Conservation (phyloP, 257 asterid genomes). For the Euphrasia confusa region DNA sequence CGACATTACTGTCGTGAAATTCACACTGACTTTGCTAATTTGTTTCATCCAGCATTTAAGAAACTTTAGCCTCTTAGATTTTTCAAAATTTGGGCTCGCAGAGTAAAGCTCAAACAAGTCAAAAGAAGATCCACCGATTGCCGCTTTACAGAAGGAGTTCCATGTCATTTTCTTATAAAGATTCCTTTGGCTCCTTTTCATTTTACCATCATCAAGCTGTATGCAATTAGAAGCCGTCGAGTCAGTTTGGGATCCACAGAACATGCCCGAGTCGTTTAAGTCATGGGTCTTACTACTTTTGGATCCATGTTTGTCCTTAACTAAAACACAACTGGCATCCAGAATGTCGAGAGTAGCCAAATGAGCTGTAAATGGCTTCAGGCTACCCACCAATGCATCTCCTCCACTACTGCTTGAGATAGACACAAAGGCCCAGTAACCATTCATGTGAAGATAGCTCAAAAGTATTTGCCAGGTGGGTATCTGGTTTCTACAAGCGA, state of each 20-base stretch:
- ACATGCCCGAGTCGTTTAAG: constrained; percentile 29
- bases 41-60: constrained; percentile 93
- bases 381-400: constrained; percentile 39
- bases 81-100: constrained; percentile 34
- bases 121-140: constrained; percentile 51
- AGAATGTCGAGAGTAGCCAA: constrained; percentile 48
- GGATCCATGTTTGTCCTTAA: constrained; percentile 24
- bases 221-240: constrained; percentile 49
- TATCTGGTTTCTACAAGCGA: constrained; percentile 26
- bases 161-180: constrained; percentile 47
- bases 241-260: constrained; percentile 55
- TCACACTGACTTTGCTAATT: constrained; percentile 35
- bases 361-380: constrained; percentile 70
- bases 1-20: constrained; percentile 24
- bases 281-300: constrained; percentile 20
- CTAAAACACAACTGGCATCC: constrained; percentile 26
- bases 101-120: constrained; percentile 63
- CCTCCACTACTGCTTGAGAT: constrained; percentile 51
- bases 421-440: constrained; percentile 61
- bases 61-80: constrained; percentile 73
- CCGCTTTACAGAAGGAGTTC: constrained; percentile 70
- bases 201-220: constrained; percentile 40
- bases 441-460: constrained; percentile 58
- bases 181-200: constrained; percentile 40
- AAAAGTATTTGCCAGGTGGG: constrained; percentile 80